phyloP scores from a whole-genome alignment of 108 stramenopile species.

The Nitzschia putrida region DNA sequence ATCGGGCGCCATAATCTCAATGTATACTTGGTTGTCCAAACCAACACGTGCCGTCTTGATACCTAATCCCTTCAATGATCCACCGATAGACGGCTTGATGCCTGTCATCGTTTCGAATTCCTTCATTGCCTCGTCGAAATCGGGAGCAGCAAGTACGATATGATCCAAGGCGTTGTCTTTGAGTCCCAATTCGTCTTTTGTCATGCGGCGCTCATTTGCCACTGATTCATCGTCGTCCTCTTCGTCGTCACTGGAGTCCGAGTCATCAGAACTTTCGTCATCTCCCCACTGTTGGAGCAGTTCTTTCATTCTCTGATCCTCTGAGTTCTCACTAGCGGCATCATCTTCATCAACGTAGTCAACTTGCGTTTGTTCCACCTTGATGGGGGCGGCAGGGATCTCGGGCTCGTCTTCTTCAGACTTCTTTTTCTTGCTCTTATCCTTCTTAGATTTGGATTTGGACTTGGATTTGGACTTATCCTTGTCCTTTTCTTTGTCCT shows the following conservation, averaged over 20 bases:
- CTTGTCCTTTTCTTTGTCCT: slow-evolving; percentile 18
- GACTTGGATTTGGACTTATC: slow-evolving; percentile 3
- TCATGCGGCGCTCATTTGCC: slow-evolving; percentile 6
- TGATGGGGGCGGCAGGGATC: background rate
- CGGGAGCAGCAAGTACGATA: slow-evolving; percentile 26
- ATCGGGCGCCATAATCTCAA: slow-evolving; percentile 33
- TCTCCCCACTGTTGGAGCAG: slow-evolving; percentile 22
- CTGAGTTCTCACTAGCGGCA: slow-evolving; percentile 16
- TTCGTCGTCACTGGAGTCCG: slow-evolving; percentile 9
- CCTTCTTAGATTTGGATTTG: slow-evolving; percentile 2
- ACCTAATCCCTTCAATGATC: slow-evolving; percentile 17
- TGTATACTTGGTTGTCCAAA: slow-evolving; percentile 14
- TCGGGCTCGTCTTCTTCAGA: background rate
- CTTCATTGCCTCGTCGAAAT: slow-evolving; percentile 23
- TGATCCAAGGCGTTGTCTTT: slow-evolving; percentile 24
- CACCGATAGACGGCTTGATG: slow-evolving; percentile 11
- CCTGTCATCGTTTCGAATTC: slow-evolving; percentile 33
- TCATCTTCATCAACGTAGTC: slow-evolving; percentile 15
- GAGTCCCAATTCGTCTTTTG: slow-evolving; percentile 20
- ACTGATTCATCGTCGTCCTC: background rate
- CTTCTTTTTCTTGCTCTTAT: slow-evolving; percentile 17
- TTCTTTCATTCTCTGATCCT: slow-evolving; percentile 14
- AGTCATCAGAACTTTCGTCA: background rate
- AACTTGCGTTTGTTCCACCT: slow-evolving; percentile 6
- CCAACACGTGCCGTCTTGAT: slow-evolving; percentile 21